These are phyloP conservation scores for Paraconiothyrium sp. DNA, from an alignment of 2,329 filamentous ascomycete genomes.

Conservation along the genomic window DNA sequence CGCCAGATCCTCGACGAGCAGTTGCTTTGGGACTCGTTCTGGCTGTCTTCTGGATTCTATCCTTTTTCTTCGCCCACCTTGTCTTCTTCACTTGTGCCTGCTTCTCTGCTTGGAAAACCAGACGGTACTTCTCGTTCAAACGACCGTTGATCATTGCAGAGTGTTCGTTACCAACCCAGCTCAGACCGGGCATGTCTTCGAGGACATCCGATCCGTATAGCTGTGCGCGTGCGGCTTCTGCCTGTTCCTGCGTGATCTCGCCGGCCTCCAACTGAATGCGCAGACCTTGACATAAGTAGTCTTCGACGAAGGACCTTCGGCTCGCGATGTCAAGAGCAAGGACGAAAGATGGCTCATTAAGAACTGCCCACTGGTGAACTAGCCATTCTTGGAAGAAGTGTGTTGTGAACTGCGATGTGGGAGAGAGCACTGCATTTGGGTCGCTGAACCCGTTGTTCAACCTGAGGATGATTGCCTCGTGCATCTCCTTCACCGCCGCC, in stretches of 20 bases:
- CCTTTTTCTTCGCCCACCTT: constrained; percentile 18
- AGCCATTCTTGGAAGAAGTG: constrained; percentile 27
- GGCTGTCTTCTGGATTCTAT: not conserved
- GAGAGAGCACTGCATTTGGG: constrained; percentile 21
- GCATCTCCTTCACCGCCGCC: constrained; percentile 37
- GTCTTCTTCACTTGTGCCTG: constrained; percentile 21
- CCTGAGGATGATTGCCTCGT: constrained; percentile 32
- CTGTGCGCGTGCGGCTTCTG: constrained; percentile 24
- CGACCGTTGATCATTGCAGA: constrained; percentile 36
- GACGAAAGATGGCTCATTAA: constrained; percentile 37
- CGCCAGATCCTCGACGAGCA: not conserved
- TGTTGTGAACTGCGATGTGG: constrained; percentile 24
- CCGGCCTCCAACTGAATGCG: constrained; percentile 21
- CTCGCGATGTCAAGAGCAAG: constrained; percentile 39
- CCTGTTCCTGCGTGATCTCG: constrained; percentile 24
- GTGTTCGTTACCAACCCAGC: constrained; percentile 31
- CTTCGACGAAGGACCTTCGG: constrained; percentile 25
- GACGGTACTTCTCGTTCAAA: constrained; percentile 40
- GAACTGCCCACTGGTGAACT: constrained; percentile 30
- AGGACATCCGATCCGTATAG: constrained; percentile 29
- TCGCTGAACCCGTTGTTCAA: constrained; percentile 38
- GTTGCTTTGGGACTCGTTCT: not conserved
- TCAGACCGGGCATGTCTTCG: constrained; percentile 28
- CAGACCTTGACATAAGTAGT: constrained; percentile 30
- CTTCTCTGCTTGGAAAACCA: constrained; percentile 33